Base-by-base conservation (phyloP, 2,329 filamentous ascomycete species). In the Lachnellula cervina region DNA sequence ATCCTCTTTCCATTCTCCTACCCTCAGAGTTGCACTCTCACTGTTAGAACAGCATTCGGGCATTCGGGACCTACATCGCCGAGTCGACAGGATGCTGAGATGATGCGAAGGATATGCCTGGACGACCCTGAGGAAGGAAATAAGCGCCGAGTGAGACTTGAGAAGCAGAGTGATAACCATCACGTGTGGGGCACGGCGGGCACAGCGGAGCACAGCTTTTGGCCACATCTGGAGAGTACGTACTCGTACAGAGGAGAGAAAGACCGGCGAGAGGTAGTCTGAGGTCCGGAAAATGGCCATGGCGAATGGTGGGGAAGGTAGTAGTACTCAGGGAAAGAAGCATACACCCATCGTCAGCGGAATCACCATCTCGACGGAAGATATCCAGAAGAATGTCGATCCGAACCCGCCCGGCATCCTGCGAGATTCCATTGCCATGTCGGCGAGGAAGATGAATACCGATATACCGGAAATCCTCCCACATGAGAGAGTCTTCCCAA, bases 401-500 rank as follows among this genome's bases (percentile, higher is more conserved):
- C 40, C 51, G 2, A 46, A 60, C 13, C 55, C 52, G 23, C 64
- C 64, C 11, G 64, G 65, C 4, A 62, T 65, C 8, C 17, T 63
- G 44, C 55, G 58, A 21, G 53, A 63, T 52, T 34, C 60, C 3
- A 32, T 23, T 16, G 4, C 50, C 9, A 14, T 21, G 5, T 25
- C 54, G 16, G 51, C 59, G 4, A 54, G 62, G 54, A 64, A 62
- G 37, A 47, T 37, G 55, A 68, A 67, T 52, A 68, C 64, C 7
- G 66, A 69, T 49, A 72, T 71, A 14, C 70, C 70, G n/a, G 57
- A 62, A 23, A 65, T 70, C 32, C 56, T 73, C 9, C 71, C 71
- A 4, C 70, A 72, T 62, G 71, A 72, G 59, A 69, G 66, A 56
- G 71, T 88, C 4, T 89, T 88, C 64, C 80, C 85, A 0, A 86